Base-by-base conservation (phyloP, 2,329 filamentous ascomycete species). In the Curvularia spicifera region DNA sequence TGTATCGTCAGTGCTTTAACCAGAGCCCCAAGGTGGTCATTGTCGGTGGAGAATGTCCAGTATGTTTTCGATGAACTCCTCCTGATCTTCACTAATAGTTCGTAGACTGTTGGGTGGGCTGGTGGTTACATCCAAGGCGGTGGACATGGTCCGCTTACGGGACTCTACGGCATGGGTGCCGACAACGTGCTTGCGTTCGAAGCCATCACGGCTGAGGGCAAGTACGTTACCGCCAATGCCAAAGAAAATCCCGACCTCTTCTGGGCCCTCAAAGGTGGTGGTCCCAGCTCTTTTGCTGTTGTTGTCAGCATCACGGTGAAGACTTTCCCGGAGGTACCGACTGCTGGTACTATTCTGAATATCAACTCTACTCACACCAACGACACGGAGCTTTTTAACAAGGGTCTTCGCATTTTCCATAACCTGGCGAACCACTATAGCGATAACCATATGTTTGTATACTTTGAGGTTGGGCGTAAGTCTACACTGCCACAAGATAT, bases 101-200 rank as follows among this genome's bases (percentile, higher is more conserved):
- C 5, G 12, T 22, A 73, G 69, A 76, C 75, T 51, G 76, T 79
- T 22, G 76, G 75, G 24, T 75, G 76, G 59, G 76, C 66, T 9
- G 79, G 78, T n/a, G 79, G 79, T 1, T 81, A 79, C 56, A 72
- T 77, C 24, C 76, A 78, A 54, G 77, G 78, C 39, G 80, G 78
- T 48, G 80, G 80, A 7, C 77, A 81, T 54, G 79, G 78, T 2
- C 77, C 78, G 0, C 56, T 81, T 26, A 66, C 72, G 4, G 65
- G 66, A 13, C 71, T 73, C 10, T 75, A 78, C 29, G 78, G 77
- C 1, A 72, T 78, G 68, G 74, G 71, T 31, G 69, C 73, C n/a
- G 76, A 79, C 56, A 74, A 74, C 26, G 70, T 76, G 9, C 64
- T 79, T 9, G 72, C 73, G 3, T 77, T 75, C 51, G 71, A 76